Evolutionary conservation across 345 rosid genomes (phyloP).

Genomic region (Lepidium africanum): DNA sequence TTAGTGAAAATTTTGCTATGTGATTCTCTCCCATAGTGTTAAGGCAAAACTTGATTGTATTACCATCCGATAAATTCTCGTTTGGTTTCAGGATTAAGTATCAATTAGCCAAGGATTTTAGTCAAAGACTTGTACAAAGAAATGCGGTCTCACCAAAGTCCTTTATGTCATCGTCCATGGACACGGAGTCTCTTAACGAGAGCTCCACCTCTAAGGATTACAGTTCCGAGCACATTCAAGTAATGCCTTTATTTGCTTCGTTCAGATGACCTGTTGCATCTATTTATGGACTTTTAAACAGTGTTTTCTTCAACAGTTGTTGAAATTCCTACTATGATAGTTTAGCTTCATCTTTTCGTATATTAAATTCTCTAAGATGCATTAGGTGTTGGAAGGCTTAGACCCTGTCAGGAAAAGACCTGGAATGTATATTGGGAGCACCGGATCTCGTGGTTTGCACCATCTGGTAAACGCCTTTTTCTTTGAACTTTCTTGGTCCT

Average conservation of each 20-base stretch:
- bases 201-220: conserved; percentile 49
- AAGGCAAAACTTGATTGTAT: not conserved
- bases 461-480: conserved; percentile 59
- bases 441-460: conserved; percentile 97
- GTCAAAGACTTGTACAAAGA: conserved; percentile 27
- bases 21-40: not conserved
- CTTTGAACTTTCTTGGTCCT: not conserved
- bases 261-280: not conserved
- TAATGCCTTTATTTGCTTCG: conserved; percentile 9
- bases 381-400: conserved; percentile 88
- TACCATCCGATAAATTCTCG: not conserved
- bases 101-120: conserved; percentile 30
- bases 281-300: not conserved
- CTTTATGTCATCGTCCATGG: conserved; percentile 55
- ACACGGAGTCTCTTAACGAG: conserved; percentile 52
- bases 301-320: not conserved
- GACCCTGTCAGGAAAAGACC: conserved; percentile 99
- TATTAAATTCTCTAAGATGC: not conserved
- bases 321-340: not conserved
- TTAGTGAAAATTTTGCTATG: not conserved
- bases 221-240: conserved; percentile 93
- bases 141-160: conserved; percentile 47
- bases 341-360: not conserved
- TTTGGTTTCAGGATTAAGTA: conserved; percentile 39
- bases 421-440: conserved; percentile 98